Evolutionary conservation across 2,329 filamentous ascomycete species (phyloP), one percentile per base, ranked within the genome.

Genomic region (Colletotrichum incanum): DNA sequence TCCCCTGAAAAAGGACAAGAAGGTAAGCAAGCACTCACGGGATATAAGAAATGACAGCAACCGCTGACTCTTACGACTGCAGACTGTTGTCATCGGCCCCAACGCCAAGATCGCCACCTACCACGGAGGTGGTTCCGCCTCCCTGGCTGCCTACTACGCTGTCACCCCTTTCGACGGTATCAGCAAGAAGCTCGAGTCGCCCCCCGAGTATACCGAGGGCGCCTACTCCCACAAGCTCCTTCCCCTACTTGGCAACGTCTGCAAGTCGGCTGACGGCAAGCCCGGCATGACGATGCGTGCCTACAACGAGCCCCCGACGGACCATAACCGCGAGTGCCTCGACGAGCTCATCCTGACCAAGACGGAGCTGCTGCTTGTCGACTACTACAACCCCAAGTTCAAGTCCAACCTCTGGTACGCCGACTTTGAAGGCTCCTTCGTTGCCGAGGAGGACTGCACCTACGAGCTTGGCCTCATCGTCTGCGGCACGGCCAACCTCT

Each of bases 111-210:
- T 86, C 54, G 84, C 87, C 1, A 87, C 86, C 2, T 89, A 89
- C 74, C 87, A 91, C 75, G 92, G 92, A 45, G 92, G 91, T 69
- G 92, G 92, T 26, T 92, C 90, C 5, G 92, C 91, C 1, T 87
- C 89, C 0, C 80, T 90, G 37, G 81, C 82, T 12, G 84, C 88
- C 8, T 93, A 93, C 82, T 91, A 92, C 71, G 92, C 92, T 59
- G 86, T 94, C 26, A 94, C 91, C 0, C 93, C 93, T 2, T 90
- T 92, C 34, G 91, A 93, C 68, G 93, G 92, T 8, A 93, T 95
- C 76, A 87, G 85, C 49, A 84, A 84, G 43, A 88, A 89, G 77
- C 81, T 89, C 1, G 78, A 77, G 14, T 80, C 79, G 0, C 67
- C 81, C 6, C 85, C 87, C 0, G 79, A 78, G 1, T 92, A 90